Conservation (phyloP, 495 filamentous ascomycete species). For the Aspergillus taichungensis region DNA sequence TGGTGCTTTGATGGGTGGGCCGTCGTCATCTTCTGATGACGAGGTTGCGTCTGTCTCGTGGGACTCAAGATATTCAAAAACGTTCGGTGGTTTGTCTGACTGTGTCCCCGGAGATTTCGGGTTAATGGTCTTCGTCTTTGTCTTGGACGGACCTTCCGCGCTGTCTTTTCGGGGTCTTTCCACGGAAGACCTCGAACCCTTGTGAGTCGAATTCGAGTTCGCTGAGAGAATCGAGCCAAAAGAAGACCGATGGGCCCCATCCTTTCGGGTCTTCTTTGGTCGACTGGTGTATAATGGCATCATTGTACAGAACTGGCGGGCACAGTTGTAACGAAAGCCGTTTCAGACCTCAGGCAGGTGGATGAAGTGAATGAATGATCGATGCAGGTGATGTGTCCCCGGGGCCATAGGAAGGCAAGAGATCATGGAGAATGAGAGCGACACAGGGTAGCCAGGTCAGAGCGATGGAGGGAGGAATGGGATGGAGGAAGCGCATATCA, state of each 20-base stretch:
- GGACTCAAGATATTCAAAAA: conserved; percentile 36
- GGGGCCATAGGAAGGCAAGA: conserved; percentile 1
- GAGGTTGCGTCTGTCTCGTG: conserved; percentile 15
- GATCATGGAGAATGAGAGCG: conserved; percentile 11
- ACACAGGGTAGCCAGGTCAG: background rate
- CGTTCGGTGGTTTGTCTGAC: conserved; percentile 21
- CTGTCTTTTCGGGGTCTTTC: conserved; percentile 14
- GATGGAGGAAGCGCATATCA: background rate
- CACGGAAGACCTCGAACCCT: conserved; percentile 13
- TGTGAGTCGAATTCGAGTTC: conserved; percentile 7
- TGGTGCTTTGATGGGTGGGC: background rate
- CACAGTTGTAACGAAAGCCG: too few species aligned
- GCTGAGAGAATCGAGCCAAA: conserved; percentile 24
- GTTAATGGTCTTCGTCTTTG: conserved; percentile 6
- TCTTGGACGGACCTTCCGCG: conserved; percentile 9
- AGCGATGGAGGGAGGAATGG: conserved; percentile 4
- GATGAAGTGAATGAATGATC: too few species aligned
- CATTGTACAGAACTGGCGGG: too few species aligned
- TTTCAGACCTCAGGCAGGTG: too few species aligned
- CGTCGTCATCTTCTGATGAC: conserved; percentile 14
- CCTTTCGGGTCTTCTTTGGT: conserved; percentile 24
- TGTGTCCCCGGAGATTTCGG: conserved; percentile 9
- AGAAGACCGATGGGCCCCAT: conserved; percentile 19
- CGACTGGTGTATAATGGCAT: conserved; percentile 26
- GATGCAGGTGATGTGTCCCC: conserved; percentile 10